Percentiles rank a stretch among this genome's conserved stretches.
Evolutionary conservation across 2,329 filamentous ascomycete species (phyloP).

Genomic region (Thielaviopsis ethacetica): DNA sequence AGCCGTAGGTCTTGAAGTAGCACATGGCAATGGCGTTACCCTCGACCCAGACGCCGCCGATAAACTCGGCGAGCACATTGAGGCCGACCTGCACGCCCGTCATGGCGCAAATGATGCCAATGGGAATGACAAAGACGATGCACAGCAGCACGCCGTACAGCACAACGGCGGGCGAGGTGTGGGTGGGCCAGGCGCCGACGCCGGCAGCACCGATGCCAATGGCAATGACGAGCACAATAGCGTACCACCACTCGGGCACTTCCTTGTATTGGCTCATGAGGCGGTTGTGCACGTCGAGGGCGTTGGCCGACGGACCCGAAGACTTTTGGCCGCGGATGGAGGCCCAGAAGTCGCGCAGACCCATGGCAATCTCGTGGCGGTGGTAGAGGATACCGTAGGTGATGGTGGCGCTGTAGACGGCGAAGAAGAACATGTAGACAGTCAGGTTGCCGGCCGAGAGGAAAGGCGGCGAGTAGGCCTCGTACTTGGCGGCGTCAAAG

Average conservation of each 20-base stretch:
- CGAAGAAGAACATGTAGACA: constrained; percentile 40
- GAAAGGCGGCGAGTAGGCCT: constrained; percentile 34
- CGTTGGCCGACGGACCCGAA: constrained; percentile 29
- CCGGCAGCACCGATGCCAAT: constrained; percentile 31
- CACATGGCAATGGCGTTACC: constrained; percentile 37
- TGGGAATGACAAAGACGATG: constrained; percentile 33
- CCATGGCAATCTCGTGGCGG: constrained; percentile 31
- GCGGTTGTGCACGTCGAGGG: constrained; percentile 29
- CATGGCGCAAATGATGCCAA: constrained; percentile 36
- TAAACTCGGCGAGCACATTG: constrained; percentile 37
- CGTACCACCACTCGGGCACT: constrained; percentile 38
- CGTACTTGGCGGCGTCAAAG: constrained; percentile 30
- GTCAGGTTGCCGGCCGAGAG: constrained; percentile 32
- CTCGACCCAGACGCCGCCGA: constrained; percentile 31
- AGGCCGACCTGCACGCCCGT: constrained; percentile 35
- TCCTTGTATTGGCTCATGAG: constrained; percentile 31
- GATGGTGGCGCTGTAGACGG: constrained; percentile 34
- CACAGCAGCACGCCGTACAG: constrained; percentile 34
- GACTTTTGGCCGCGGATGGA: constrained; percentile 26
- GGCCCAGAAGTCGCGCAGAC: constrained; percentile 36
- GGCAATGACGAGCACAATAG: constrained; percentile 25
- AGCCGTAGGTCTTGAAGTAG: constrained; percentile 37
- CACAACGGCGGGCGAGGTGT: constrained; percentile 33
- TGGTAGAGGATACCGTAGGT: constrained; percentile 36
- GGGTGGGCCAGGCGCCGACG: constrained; percentile 32